Evolutionary conservation across 805 yeast species (phyloP), one percentile per base, ranked within the genome.

Genomic region (Blastobotrys mokoenaii): DNA sequence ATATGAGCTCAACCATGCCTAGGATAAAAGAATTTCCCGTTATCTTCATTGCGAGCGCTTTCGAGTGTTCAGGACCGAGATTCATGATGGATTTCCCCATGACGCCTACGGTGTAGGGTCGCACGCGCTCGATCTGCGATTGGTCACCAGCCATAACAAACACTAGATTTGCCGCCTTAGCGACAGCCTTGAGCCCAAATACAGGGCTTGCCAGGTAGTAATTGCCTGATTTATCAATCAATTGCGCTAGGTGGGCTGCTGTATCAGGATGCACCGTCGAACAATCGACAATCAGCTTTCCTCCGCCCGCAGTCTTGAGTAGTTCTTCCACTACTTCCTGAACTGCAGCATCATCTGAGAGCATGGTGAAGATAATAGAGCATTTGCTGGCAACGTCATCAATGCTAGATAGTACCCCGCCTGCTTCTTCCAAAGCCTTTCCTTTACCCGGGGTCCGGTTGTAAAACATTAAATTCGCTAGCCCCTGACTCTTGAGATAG

Each of bases 211-310:
- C 51, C 25, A 58, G 51, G 35, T 52, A 58, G 5, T 17, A 31
- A 3, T 50, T 59, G 11, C 57, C 59, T 17, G 52, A 49, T 2
- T 20, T 48, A 15, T 18, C 40, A 29, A 52, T 44, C 27, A 32
- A 31, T 30, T 44, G 38, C 29, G 38, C 38, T 18, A 50, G 45
- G 18, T 38, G 48, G 9, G 46, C 35, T 8, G 57, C 46, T 7
- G 63, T 59, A 35, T 54, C 57, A 10, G 63, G 63, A 38, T 48
- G 57, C 27, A 59, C 50, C 10, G 63, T 59, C 18, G 59, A 46
- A 38, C 56, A 48, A 33, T 59, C 63, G 25, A 50, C 51, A 29
- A 59, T 45, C 22, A 56, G 25, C 47, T 52, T 57, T 20, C 58
- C 59, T 18, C 44, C 41, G 29, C 18, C 9, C n/a, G 32, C 30